Evolutionary conservation across 1,139 yeast species (phyloP).

Genomic region (Saccharomyces pastorianus): DNA sequence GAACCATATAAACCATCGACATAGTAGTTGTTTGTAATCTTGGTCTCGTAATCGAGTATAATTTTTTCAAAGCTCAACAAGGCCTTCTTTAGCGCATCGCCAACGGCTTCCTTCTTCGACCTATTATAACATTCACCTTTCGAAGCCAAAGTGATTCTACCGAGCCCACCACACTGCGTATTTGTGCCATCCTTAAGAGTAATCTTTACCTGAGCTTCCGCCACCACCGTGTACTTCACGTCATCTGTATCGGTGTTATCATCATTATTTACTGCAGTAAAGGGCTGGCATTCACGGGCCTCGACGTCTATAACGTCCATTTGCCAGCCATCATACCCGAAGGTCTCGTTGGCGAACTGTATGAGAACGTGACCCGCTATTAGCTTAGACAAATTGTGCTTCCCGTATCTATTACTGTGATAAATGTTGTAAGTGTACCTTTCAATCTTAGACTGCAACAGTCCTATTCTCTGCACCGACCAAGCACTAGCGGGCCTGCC

Average conservation of each 20-base stretch:
- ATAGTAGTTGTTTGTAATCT: constrained; percentile 25
- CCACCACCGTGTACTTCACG: constrained; percentile 18
- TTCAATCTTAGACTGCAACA: constrained; percentile 25
- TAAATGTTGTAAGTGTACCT: constrained; percentile 22
- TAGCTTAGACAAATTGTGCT: constrained; percentile 23
- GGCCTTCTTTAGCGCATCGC: constrained; percentile 26
- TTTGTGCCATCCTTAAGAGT: constrained; percentile 29
- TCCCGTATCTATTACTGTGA: constrained; percentile 25
- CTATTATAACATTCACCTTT: constrained; percentile 27
- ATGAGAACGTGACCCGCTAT: constrained; percentile 27
- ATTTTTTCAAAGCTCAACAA: constrained; percentile 26
- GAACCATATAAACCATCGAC: constrained; percentile 26
- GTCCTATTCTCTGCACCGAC: constrained; percentile 26
- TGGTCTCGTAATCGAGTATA: constrained; percentile 23
- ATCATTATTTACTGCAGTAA: not conserved
- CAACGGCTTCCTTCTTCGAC: constrained; percentile 28
- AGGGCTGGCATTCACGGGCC: constrained; percentile 13
- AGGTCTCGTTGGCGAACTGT: constrained; percentile 27
- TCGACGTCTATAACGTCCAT: constrained; percentile 24
- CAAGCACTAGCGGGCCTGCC: constrained; percentile 29
- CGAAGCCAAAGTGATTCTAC: constrained; percentile 19
- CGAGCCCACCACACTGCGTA: constrained; percentile 24
- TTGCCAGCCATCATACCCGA: constrained; percentile 31
- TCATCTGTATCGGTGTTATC: constrained; percentile 4
- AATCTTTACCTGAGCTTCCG: constrained; percentile 27